Evolutionary conservation across 495 filamentous ascomycete genomes (phyloP).

Genomic region (Penicillium soppii): DNA sequence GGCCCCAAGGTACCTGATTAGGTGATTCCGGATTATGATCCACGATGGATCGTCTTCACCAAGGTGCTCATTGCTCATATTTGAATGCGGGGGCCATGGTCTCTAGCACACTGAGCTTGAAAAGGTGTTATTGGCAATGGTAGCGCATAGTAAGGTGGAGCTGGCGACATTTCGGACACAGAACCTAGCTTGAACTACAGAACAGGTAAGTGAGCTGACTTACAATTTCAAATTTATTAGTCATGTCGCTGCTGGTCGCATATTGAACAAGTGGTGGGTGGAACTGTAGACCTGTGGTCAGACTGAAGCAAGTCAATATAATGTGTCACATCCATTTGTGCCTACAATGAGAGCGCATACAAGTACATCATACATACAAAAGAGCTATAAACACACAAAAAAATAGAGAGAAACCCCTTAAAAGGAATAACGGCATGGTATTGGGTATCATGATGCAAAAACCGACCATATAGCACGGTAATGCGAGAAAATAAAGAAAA

Average conservation of each 20-base stretch:
- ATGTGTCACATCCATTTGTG: too few species aligned
- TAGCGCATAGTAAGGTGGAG: too few species aligned
- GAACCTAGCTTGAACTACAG: too few species aligned
- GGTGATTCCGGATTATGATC: not conserved
- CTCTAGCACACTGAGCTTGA: not conserved
- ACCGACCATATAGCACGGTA: slow-evolving; percentile 3
- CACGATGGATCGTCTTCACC: not conserved
- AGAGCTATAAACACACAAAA: not conserved
- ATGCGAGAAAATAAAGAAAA: slow-evolving; percentile 3
- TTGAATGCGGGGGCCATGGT: not conserved
- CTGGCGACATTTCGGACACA: too few species aligned
- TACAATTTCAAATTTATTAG: too few species aligned
- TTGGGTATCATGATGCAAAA: slow-evolving; percentile 26
- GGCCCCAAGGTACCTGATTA: slow-evolving; percentile 8
- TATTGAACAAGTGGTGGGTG: too few species aligned
- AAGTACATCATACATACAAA: slow-evolving; percentile 11
- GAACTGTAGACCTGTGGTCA: too few species aligned
- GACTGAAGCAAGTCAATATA: too few species aligned
- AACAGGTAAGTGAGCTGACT: too few species aligned
- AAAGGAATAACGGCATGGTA: slow-evolving; percentile 14
- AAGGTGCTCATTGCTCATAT: slow-evolving; percentile 7
- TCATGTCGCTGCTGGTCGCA: too few species aligned
- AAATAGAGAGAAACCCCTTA: slow-evolving; percentile 12
- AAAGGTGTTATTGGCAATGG: not conserved
- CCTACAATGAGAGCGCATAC: not conserved